Conservation (phyloP, 345 rosid genomes). For the Syzygium grande region DNA sequence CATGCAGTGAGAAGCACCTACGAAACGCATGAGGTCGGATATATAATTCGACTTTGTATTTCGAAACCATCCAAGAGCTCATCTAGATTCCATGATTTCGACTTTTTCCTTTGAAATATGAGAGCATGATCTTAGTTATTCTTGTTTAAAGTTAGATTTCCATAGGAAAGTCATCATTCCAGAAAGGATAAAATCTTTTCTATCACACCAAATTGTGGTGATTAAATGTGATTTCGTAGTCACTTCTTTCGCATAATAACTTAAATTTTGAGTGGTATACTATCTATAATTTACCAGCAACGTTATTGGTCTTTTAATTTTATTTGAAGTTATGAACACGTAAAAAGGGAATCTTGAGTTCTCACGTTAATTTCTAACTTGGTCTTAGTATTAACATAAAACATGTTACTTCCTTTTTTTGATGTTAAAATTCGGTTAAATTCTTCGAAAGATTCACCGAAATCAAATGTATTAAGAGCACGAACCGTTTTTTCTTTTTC, state of each 20-base stretch:
- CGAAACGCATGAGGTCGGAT: rapidly evolving
- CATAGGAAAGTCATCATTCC: neutral
- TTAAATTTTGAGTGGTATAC: neutral
- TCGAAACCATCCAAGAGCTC: neutral
- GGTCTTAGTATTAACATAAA: neutral
- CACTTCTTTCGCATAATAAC: neutral
- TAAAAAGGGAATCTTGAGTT: neutral
- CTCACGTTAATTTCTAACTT: neutral
- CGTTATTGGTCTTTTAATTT: neutral
- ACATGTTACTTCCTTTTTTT: neutral
- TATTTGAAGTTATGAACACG: neutral
- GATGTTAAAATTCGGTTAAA: neutral
- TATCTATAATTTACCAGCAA: neutral
- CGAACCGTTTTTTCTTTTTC: neutral
- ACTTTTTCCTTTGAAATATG: neutral
- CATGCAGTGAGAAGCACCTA: neutral
- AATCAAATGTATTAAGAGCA: neutral
- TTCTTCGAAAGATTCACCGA: neutral
- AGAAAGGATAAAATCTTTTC: neutral
- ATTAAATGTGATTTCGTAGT: neutral
- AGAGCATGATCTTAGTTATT: neutral
- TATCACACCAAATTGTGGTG: neutral
- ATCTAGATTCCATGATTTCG: neutral
- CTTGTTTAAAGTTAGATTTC: neutral
- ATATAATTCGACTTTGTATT: neutral